phyloP scores from a whole-genome alignment of 2,329 filamentous ascomycete genomes.

The Diaporthe sp. region DNA sequence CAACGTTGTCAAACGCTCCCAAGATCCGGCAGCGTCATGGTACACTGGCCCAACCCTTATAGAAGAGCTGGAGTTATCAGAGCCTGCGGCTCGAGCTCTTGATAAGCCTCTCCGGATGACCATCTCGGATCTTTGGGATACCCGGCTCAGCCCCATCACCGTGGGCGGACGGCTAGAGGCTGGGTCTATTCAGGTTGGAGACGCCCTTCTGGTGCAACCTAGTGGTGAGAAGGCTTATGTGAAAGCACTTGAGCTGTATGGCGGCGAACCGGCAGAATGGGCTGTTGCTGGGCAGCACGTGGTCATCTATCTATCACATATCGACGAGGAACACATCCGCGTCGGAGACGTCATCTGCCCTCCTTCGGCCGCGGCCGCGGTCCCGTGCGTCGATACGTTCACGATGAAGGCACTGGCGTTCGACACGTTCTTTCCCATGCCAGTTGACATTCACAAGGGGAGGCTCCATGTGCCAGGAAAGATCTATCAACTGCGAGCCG shows the following conservation, averaged over 20 bases:
- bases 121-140: conserved; percentile 88
- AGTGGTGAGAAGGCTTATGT: conserved; percentile 84
- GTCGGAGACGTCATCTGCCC: conserved; percentile 90
- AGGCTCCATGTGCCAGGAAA: conserved; percentile 82
- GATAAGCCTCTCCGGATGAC: conserved; percentile 87
- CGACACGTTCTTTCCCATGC: conserved; percentile 89
- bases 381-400: conserved; percentile 79
- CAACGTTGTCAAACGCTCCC: conserved; percentile 77
- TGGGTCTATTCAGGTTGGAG: conserved; percentile 86
- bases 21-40: conserved; percentile 75
- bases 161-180: conserved; percentile 88
- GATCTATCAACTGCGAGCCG: conserved; percentile 78
- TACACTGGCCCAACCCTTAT: conserved; percentile 85
- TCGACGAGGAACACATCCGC: conserved; percentile 85
- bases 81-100: conserved; percentile 74
- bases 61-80: conserved; percentile 86
- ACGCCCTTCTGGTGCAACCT: conserved; percentile 83
- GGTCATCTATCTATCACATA: conserved; percentile 84
- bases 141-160: conserved; percentile 84
- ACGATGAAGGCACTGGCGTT: conserved; percentile 90
- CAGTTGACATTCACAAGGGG: conserved; percentile 89
- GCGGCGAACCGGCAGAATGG: conserved; percentile 81
- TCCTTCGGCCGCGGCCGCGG: conserved; percentile 71
- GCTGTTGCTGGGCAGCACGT: conserved; percentile 93
- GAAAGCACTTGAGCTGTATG: conserved; percentile 84